Evolutionary conservation across 116 monocot genomes (phyloP), one percentile per base, ranked within the genome.

Genomic region (Zostera marina): DNA sequence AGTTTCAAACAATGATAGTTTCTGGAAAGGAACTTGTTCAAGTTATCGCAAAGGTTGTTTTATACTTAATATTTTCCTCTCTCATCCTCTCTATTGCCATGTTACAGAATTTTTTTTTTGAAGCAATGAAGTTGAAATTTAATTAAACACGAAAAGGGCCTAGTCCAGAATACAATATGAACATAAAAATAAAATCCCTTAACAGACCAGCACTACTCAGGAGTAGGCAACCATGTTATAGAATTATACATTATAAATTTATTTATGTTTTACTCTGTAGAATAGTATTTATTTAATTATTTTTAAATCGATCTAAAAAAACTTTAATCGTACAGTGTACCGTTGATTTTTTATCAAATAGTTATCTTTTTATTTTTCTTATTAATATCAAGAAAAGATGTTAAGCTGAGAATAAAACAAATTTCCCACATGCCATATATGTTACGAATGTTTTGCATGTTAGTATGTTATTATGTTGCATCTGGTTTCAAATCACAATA

Each of bases 1-100:
- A 66, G 67, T 85, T 88, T 54, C 67, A 82, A 60, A 82, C 79
- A 24, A 69, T 94, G 74, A 80, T 94, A 23, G 82, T 94, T 68
- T 82, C 84, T 42, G 68, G 73, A 56, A 79, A 76, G 59, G 94
- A 88, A 55, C 53, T 88, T 69, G 85, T 88, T 60, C 88, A 94
- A 74, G 59, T 94, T 56, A 38, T 82, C 45, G 94, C 88, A 22
- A 85, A 94, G 94, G 94, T 94, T 73, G 15, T 65, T 44, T 24
- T 73, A 11, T 45, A 14, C 44, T 45, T 14, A 11, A 2, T 11
- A 11, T 14, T 45, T 45, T 10, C 2, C 2, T 14, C 14, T 45
- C 12, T n/a, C n/a, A n/a, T n/a, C n/a, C n/a, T 14, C 44, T 45
- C 12, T 14, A 45, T 45, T 10, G 5, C 1, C 1, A 45, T 45